These are phyloP conservation scores for Straminergon stramineum DNA, from an alignment of 225 moss, liverwort and hornwort species.

Conservation along the genomic window DNA sequence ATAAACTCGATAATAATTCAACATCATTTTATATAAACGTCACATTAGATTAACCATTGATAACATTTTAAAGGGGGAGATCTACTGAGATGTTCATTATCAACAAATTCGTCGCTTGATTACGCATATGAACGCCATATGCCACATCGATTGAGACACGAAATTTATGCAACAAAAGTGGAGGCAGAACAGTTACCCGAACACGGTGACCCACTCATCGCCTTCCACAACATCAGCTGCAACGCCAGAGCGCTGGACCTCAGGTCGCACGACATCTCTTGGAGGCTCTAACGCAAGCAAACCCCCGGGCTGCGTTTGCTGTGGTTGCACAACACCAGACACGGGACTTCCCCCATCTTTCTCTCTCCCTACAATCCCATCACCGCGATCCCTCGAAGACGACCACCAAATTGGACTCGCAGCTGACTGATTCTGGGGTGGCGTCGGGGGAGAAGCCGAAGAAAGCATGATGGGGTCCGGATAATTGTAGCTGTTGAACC, in stretches of 20 bases:
- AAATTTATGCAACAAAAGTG: neutral
- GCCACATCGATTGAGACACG: neutral
- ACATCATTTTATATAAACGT: neutral
- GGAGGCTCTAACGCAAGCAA: constrained; percentile 66
- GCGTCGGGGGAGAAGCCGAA: constrained; percentile 37
- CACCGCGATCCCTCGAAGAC: constrained; percentile 48
- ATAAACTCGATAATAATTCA: neutral
- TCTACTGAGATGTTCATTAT: neutral
- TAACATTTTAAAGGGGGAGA: neutral
- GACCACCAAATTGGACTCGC: constrained; percentile 76
- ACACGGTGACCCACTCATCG: constrained; percentile 19
- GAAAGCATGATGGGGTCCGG: constrained; percentile 43
- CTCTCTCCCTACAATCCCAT: constrained; percentile 30
- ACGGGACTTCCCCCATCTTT: constrained; percentile 68
- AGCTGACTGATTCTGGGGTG: constrained; percentile 27
- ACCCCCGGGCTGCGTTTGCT: constrained; percentile 50
- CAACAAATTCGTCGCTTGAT: neutral
- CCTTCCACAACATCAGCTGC: constrained; percentile 6
- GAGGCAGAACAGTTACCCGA: neutral
- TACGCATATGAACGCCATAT: neutral
- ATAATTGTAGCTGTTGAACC: constrained; percentile 38
- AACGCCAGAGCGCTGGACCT: constrained; percentile 27
- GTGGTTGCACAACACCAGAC: constrained; percentile 60
- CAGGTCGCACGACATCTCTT: constrained; percentile 72
- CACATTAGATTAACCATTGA: neutral